Evolutionary conservation across 1,139 yeast genomes (phyloP).

Genomic region (Debaryomyces subglobosus): DNA sequence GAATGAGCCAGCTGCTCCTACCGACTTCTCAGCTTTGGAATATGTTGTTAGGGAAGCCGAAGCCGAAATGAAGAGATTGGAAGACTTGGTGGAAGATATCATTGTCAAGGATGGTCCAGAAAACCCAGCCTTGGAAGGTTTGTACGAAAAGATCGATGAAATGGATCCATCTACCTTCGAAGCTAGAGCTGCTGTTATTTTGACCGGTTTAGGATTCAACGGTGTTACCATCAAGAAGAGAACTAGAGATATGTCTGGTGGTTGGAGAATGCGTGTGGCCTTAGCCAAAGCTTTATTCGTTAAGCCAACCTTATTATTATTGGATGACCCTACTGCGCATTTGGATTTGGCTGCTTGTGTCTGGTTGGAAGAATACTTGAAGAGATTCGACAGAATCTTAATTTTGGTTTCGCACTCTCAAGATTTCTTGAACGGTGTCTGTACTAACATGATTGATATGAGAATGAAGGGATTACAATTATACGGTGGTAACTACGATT

Average conservation of each 20-base stretch:
- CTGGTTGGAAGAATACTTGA: slow-evolving; percentile 98
- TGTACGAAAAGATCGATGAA: slow-evolving; percentile 93
- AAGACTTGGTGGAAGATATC: slow-evolving; percentile 86
- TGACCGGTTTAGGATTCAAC: slow-evolving; percentile 97
- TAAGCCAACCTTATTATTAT: slow-evolving; percentile 79
- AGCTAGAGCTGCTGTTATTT: slow-evolving; percentile 91
- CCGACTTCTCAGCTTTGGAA: slow-evolving; percentile 89
- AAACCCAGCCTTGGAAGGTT: slow-evolving; percentile 77
- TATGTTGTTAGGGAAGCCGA: slow-evolving; percentile 98
- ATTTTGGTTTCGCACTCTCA: slow-evolving; percentile 97
- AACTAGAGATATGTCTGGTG: slow-evolving; percentile 99
- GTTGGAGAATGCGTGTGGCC: slow-evolving; percentile 94
- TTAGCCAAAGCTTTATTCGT: slow-evolving; percentile 85
- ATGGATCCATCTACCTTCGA: slow-evolving; percentile 97
- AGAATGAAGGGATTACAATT: slow-evolving; percentile 68
- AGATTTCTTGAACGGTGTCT: slow-evolving; percentile 99
- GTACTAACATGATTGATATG: slow-evolving; percentile 98
- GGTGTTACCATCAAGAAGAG: slow-evolving; percentile 73
- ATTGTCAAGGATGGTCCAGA: slow-evolving; percentile 95
- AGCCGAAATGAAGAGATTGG: slow-evolving; percentile 85
- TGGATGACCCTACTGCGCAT: slow-evolving; percentile 99
- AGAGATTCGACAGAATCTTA: slow-evolving; percentile 89
- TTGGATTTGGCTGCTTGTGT: slow-evolving; percentile 99
- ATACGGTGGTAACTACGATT: slow-evolving; percentile 99
- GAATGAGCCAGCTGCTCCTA: slow-evolving; percentile 97